These are phyloP conservation scores for Aspergillus affinis DNA, from an alignment of 495 filamentous ascomycete species.

Conservation along the genomic window DNA sequence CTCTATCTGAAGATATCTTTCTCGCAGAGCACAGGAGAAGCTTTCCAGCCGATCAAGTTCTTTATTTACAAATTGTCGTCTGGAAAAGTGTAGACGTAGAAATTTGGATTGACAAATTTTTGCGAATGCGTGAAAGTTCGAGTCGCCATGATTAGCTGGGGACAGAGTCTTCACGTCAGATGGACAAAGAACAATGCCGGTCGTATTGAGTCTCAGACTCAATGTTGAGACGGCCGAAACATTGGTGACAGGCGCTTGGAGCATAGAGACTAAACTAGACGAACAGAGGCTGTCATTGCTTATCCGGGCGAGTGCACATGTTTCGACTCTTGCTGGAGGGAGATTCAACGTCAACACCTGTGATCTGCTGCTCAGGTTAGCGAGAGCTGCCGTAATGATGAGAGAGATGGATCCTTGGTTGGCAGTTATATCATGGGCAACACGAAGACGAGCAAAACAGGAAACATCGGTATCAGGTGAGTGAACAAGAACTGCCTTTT, in stretches of 20 bases:
- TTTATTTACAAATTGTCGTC: constrained; percentile 23
- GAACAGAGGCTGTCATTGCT: constrained; percentile 23
- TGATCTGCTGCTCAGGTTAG: constrained; percentile 21
- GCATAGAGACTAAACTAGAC: constrained; percentile 16
- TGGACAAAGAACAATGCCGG: constrained; percentile 25
- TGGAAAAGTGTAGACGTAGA: constrained; percentile 22
- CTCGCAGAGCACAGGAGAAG: constrained; percentile 18
- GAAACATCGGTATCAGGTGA: constrained; percentile 13
- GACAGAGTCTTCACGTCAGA: constrained; percentile 18
- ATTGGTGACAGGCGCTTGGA: constrained; percentile 18
- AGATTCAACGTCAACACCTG: constrained; percentile 20
- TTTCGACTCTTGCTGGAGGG: constrained; percentile 18
- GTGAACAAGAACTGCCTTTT: constrained; percentile 22
- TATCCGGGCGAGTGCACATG: constrained; percentile 18
- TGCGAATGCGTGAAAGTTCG: constrained; percentile 21
- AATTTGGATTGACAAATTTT: constrained; percentile 25
- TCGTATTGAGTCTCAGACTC: constrained; percentile 19
- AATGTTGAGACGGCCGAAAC: constrained; percentile 24
- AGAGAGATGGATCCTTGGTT: constrained; percentile 23
- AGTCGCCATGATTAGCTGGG: constrained; percentile 16
- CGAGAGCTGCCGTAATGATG: constrained; percentile 19
- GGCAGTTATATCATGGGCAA: constrained; percentile 19
- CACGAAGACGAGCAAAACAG: constrained; percentile 21
- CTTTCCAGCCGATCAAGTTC: constrained; percentile 17
- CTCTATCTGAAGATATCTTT: constrained; percentile 18